phyloP scores from a whole-genome alignment of 2,329 filamentous ascomycete genomes.

The Xylogone sp. region DNA sequence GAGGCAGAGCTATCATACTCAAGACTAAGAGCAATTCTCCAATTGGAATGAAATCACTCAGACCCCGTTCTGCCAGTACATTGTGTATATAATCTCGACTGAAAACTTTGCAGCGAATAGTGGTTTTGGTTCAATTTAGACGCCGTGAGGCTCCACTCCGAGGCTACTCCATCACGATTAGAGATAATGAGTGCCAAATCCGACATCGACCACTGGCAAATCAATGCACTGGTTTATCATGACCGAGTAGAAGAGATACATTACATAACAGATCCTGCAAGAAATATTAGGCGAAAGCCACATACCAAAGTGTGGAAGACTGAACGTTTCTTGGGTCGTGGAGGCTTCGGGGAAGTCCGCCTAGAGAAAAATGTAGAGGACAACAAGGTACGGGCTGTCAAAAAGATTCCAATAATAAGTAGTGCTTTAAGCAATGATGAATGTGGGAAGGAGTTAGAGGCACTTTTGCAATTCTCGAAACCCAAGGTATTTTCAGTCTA shows the following conservation, averaged over 20 bases:
- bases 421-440: background rate
- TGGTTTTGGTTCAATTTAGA: too few relatives aligned
- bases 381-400: background rate
- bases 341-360: background rate
- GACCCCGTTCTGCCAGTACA: too few relatives aligned
- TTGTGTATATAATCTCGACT: too few relatives aligned
- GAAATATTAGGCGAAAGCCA: background rate
- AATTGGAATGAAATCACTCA: too few relatives aligned
- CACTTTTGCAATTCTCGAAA: background rate
- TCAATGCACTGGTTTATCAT: background rate
- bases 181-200: background rate
- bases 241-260: background rate
- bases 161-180: too few relatives aligned
- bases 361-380: background rate
- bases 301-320: background rate
- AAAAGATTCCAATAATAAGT: background rate
- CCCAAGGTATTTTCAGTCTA: background rate
- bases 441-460: conserved; percentile 1
- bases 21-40: too few relatives aligned
- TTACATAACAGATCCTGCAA: background rate
- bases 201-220: background rate
- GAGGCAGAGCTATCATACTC: too few relatives aligned
- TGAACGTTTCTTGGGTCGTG: background rate
- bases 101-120: too few relatives aligned
- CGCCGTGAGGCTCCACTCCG: too few relatives aligned